A percentile compares a stretch with the other conserved stretches of the same genome.
Evolutionary conservation across 805 yeast species (phyloP).

Genomic region (Pichia cabralensis): DNA sequence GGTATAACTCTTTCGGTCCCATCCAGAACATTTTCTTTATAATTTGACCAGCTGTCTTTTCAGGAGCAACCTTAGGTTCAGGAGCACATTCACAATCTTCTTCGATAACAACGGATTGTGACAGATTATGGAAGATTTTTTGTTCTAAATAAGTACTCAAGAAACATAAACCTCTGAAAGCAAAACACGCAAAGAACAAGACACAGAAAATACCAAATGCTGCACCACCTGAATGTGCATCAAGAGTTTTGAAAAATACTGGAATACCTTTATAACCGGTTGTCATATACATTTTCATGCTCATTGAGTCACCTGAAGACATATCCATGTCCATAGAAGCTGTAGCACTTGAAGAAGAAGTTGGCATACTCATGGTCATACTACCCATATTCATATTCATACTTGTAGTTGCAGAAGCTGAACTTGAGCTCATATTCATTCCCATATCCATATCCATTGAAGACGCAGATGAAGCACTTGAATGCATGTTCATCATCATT

Average conservation of each 20-base stretch:
- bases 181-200: conserved; percentile 48
- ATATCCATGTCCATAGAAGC: conserved; percentile 1
- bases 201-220: conserved; percentile 69
- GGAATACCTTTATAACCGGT: conserved; percentile 44
- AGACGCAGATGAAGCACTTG: too few relatives aligned
- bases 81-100: conserved; percentile 29
- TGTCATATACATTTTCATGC: conserved; percentile 37
- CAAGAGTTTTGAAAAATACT: conserved; percentile 46
- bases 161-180: conserved; percentile 51
- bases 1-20: conserved; percentile 27
- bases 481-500: neutral
- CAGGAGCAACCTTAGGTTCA: conserved; percentile 8
- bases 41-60: conserved; percentile 9
- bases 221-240: conserved; percentile 44
- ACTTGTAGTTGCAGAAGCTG: too few relatives aligned
- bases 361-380: too few relatives aligned
- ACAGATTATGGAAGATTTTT: conserved; percentile 43
- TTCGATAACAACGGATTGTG: conserved; percentile 21
- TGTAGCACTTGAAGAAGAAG: neutral
- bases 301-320: conserved; percentile 34
- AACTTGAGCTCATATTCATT: conserved; percentile 13
- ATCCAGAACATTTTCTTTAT: conserved; percentile 25
- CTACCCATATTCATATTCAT: too few relatives aligned
- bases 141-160: conserved; percentile 56
- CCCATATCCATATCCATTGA: conserved; percentile 6